Evolutionary conservation across 2,329 filamentous ascomycete genomes (phyloP).

Genomic region (Trichoderma koningiopsis): DNA sequence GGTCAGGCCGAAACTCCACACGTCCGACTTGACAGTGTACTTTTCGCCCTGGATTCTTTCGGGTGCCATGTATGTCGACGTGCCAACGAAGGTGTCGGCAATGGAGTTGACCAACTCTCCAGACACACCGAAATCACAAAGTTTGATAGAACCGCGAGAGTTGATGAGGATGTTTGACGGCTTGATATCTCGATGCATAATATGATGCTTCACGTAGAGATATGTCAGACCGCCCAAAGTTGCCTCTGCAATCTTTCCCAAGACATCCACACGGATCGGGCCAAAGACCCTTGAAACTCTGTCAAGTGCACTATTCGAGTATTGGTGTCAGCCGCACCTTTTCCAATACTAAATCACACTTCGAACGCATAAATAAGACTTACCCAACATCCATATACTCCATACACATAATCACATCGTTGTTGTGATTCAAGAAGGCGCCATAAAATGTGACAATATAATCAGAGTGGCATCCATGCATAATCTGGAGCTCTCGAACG

Average conservation of each 20-base stretch:
- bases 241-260: conserved; percentile 96
- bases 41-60: conserved; percentile 96
- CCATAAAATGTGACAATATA: conserved; percentile 98
- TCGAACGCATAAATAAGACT: conserved; percentile 40
- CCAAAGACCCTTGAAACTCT: conserved; percentile 93
- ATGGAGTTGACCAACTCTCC: conserved; percentile 97
- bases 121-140: conserved; percentile 98
- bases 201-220: conserved; percentile 91
- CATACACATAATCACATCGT: conserved; percentile 99
- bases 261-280: conserved; percentile 90
- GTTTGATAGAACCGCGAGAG: conserved; percentile 90
- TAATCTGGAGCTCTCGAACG: conserved; percentile 94
- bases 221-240: conserved; percentile 92
- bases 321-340: not conserved
- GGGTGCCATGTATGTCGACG: conserved; percentile 98
- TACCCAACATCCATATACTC: conserved; percentile 99
- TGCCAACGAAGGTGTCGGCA: conserved; percentile 96
- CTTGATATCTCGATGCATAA: conserved; percentile 99
- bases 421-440: conserved; percentile 92
- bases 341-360: not conserved
- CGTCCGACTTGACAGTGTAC: conserved; percentile 97
- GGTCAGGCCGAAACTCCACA: conserved; percentile 95
- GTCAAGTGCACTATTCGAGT: conserved; percentile 73
- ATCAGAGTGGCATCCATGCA: conserved; percentile 95
- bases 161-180: conserved; percentile 97